Base-by-base conservation (phyloP, 1,139 yeast genomes). In the Suzukiozyma palmioleophila region DNA sequence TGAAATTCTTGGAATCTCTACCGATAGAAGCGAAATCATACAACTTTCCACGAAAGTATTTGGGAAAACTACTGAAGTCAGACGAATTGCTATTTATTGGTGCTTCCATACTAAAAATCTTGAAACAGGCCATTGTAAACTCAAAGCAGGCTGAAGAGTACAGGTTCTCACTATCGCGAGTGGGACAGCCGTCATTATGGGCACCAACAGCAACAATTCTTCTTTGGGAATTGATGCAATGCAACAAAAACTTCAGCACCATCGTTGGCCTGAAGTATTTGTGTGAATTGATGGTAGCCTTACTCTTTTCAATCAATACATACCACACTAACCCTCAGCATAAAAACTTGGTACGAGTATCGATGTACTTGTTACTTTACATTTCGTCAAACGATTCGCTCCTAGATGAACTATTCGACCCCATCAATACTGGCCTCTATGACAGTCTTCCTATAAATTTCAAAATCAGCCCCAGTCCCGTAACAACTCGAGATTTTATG, bases 221-320 rank as follows among this genome's bases (percentile, higher is more conserved):
- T 8, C 53, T 84, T 15, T 86, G 95, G 87, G 96, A 86, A 52
- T 60, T 88, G 38, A 63, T 79, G 30, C 94, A 86, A 55, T 81
- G 89, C 49, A 90, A 90, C 59, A 66, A 64, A 41, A 53, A 54
- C 26, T 79, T 81, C 49, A 72, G 73, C 45, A 54, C 62, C 8
- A 63, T 75, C 40, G 63, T 84, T 26, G 68, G 75, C 1, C 64
- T 68, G 16, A 67, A 70, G 35, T 70, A 69, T 44, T 73, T 79
- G 8, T 67, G 74, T 26, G 86, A 83, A 47, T 59, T 84, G 29
- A 59, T 78, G 41, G 62, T 84, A 0, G 57, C 75, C 2, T 58
- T 85, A 31, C 53, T 81, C 10, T 84, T 75, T 54, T 78, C 84
- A 54, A 64, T 86, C 38, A 66, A 69, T 39, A 75, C 73, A 26